Evolutionary conservation across 1,284 basidiomycete species (phyloP), one percentile per base, ranked within the genome.

Genomic region (Hymenochaete sp.): DNA sequence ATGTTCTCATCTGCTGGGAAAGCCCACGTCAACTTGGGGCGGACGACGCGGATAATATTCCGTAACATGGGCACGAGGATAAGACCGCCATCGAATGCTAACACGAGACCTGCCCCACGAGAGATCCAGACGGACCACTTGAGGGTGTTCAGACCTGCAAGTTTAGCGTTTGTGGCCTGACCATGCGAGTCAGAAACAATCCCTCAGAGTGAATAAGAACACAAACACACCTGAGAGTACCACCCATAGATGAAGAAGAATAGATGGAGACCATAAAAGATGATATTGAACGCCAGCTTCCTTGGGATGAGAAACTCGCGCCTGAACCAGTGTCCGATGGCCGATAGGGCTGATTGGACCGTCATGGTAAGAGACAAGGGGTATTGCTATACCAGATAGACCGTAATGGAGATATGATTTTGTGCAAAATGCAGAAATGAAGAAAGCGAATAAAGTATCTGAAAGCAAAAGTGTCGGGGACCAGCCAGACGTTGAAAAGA

Each of bases 1-100:
- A 92, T 82, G 56, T 88, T 89, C 67, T 92, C 89, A 62, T 93
- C 89, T 49, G 84, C 82, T 19, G 89, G 88, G 68, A 92, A 80
- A 41, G 86, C 66, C 76, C 82, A 83, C 7, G 76, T 65, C 39
- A 91, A 57, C 54, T 71, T 79, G 25, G 89, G 90, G 28, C 90
- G 79, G 52, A 92, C 63, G 53, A 87, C 64, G 48, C 82, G 81
- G 59, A 93, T 78, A 56, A 88, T 63, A 59, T 92, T 92, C 56
- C 89, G 82, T 50, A 91, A 61, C 79, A 92, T 83, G 29, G 90
- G 90, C 36, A 93, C 58, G 45, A 92, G 74, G 53, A 93, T 87
- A 52, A 92, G 66, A 41, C 77, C 81, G 4, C 87, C 88, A 62
- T 90, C 77, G 59, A 82, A 79, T 10, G 88, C 89, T 33, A 93